These are phyloP conservation scores for Crithidia acanthocephali DNA, from an alignment of 208 protist genomes.

Conservation along the genomic window DNA sequence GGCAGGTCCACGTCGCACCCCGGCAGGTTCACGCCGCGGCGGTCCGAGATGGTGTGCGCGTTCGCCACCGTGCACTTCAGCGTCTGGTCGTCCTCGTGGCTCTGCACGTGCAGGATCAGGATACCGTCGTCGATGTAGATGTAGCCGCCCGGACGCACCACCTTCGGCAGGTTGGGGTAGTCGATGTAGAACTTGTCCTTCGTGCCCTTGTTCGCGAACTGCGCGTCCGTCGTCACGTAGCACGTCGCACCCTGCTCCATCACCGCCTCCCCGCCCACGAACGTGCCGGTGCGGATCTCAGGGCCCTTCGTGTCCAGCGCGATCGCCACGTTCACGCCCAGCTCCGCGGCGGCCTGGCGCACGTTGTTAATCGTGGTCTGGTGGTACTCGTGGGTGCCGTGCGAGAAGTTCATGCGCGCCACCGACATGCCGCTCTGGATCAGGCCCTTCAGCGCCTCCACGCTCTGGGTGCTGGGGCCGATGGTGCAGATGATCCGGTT, in stretches of 20 bases:
- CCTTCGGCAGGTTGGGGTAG: conserved; percentile 87
- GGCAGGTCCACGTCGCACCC: conserved; percentile 89
- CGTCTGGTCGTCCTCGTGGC: conserved; percentile 69
- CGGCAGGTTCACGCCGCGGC: conserved; percentile 91
- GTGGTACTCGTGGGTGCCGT: conserved; percentile 97
- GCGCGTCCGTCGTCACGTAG: conserved; percentile 90
- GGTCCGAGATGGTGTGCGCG: conserved; percentile 75
- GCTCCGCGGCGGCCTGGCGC: conserved; percentile 86
- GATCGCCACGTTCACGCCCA: conserved; percentile 92
- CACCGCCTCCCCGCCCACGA: conserved; percentile 71
- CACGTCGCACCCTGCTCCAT: conserved; percentile 79
- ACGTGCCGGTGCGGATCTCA: conserved; percentile 96
- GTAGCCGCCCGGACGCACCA: conserved; percentile 78
- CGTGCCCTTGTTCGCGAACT: conserved; percentile 80
- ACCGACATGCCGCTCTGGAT: conserved; percentile 97
- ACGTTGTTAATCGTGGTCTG: conserved; percentile 95
- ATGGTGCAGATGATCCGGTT: conserved; percentile 98
- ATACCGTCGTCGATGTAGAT: conserved; percentile 98
- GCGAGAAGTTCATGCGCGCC: conserved; percentile 98
- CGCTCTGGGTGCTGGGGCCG: conserved; percentile 95
- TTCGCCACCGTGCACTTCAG: conserved; percentile 88
- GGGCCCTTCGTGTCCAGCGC: conserved; percentile 98
- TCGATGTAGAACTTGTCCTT: conserved; percentile 93
- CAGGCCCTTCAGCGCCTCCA: conserved; percentile 92
- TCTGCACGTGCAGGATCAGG: conserved; percentile 89